Percentiles rank a stretch among this genome's conserved stretches.
Evolutionary conservation across 768 basidiomycete genomes (phyloP).

Genomic region (Chiua virens): DNA sequence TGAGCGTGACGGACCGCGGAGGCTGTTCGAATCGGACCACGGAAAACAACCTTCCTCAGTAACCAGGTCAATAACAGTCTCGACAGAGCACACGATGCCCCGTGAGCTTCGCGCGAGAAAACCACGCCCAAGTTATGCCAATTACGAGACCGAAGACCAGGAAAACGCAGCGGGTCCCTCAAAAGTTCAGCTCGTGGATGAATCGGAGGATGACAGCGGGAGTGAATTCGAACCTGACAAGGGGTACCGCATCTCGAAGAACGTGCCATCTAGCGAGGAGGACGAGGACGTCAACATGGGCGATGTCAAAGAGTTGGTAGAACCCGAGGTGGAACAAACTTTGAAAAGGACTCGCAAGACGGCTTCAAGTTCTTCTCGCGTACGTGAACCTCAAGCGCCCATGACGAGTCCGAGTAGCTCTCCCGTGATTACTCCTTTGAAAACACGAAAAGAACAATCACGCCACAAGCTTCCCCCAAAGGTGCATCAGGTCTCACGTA

Average conservation of each 20-base stretch:
- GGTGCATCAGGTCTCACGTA: conserved; percentile 4
- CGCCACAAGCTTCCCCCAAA: conserved; percentile 21
- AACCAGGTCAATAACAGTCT: background rate
- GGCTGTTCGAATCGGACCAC: too few relatives aligned
- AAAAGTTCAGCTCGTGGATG: conserved; percentile 11
- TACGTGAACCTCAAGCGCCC: background rate
- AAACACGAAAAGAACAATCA: conserved; percentile 11
- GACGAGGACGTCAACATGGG: conserved; percentile 28
- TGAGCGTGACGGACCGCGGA: too few relatives aligned
- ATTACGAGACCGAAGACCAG: conserved; percentile 31
- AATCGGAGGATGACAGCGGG: conserved; percentile 36
- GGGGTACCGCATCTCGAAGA: conserved; percentile 29
- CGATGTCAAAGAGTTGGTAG: conserved; percentile 8
- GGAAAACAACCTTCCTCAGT: too few relatives aligned
- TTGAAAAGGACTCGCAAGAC: conserved; percentile 10
- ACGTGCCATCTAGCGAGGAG: conserved; percentile 35
- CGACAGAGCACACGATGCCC: conserved; percentile 39
- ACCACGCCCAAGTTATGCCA: conserved; percentile 50
- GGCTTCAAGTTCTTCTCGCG: background rate
- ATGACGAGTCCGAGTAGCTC: background rate
- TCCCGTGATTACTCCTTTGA: conserved; percentile 2
- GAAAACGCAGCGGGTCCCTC: conserved; percentile 44
- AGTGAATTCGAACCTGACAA: conserved; percentile 57
- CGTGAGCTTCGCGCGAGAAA: conserved; percentile 58
- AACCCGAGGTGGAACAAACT: conserved; percentile 17